Conservation (phyloP, 805 yeast species). For the Torulaspora maleeae region DNA sequence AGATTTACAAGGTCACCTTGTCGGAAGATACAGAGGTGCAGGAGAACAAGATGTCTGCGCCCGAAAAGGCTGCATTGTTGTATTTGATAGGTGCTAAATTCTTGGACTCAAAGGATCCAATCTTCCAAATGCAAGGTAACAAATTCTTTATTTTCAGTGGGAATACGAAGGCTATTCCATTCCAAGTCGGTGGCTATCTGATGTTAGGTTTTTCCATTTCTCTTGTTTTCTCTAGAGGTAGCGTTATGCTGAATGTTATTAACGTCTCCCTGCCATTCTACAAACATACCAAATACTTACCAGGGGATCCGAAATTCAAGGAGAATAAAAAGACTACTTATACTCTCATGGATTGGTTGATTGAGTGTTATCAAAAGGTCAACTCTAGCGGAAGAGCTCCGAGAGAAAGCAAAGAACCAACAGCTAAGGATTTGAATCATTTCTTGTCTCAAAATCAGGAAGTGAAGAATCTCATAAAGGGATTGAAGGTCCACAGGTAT, state of each 20-base stretch:
- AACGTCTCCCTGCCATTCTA: conserved; percentile 20
- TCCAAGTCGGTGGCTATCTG: conserved; percentile 23
- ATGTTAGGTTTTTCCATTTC: conserved; percentile 22
- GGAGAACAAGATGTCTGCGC: conserved; percentile 21
- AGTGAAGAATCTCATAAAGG: conserved; percentile 17
- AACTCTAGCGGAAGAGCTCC: conserved; percentile 6
- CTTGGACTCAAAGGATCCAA: conserved; percentile 12
- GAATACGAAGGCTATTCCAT: conserved; percentile 13
- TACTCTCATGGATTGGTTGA: conserved; percentile 21
- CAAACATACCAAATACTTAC: conserved; percentile 23
- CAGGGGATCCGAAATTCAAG: conserved; percentile 21
- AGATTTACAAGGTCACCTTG: conserved; percentile 21
- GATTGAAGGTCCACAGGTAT: conserved; percentile 21
- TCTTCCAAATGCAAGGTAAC: conserved; percentile 24
- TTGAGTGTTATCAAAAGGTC: conserved; percentile 19
- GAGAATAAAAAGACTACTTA: conserved; percentile 16
- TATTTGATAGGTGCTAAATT: conserved; percentile 22
- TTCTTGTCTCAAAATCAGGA: conserved; percentile 18
- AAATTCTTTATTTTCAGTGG: conserved; percentile 21
- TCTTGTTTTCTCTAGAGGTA: conserved; percentile 19
- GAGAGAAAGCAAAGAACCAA: not conserved
- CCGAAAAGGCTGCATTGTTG: conserved; percentile 17
- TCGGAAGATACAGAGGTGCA: conserved; percentile 17
- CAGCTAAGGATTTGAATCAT: conserved; percentile 19
- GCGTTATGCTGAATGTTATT: conserved; percentile 20